Evolutionary conservation across 768 basidiomycete species (phyloP).

Genomic region (Leccinum fibrillosum): DNA sequence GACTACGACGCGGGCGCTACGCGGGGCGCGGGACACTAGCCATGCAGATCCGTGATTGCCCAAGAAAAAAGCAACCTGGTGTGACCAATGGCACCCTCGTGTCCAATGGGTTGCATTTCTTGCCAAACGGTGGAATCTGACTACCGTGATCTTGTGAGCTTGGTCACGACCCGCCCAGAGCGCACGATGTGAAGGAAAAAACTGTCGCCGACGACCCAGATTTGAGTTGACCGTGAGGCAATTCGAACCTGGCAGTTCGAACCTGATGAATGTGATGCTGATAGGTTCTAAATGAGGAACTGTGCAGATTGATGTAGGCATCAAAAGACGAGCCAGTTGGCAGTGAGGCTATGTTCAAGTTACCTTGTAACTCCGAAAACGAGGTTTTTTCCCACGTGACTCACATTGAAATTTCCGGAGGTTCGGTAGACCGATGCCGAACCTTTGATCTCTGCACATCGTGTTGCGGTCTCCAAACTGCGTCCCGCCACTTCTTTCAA

Average conservation of each 20-base stretch:
- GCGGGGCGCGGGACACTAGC: background rate
- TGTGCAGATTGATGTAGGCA: background rate
- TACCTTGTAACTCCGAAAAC: background rate
- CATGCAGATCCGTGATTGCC: background rate
- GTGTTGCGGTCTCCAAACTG: background rate
- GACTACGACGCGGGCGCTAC: constrained; percentile 8
- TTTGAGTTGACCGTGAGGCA: background rate
- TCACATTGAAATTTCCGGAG: background rate
- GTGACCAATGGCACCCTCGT: too few species aligned
- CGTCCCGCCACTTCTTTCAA: background rate
- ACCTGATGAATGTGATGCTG: background rate
- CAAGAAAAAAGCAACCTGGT: background rate
- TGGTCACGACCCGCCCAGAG: background rate
- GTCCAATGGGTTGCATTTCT: background rate
- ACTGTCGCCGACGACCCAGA: background rate
- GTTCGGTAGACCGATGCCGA: background rate
- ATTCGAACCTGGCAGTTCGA: background rate
- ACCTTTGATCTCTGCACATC: too few species aligned
- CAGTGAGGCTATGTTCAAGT: background rate
- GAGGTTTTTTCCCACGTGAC: background rate
- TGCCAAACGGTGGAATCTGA: background rate
- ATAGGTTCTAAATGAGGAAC: background rate
- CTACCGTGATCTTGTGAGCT: too few species aligned
- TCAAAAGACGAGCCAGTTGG: constrained; percentile 2
- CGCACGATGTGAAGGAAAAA: background rate